phyloP scores from a whole-genome alignment of 805 yeast genomes.

The Teunomyces cretensis region DNA sequence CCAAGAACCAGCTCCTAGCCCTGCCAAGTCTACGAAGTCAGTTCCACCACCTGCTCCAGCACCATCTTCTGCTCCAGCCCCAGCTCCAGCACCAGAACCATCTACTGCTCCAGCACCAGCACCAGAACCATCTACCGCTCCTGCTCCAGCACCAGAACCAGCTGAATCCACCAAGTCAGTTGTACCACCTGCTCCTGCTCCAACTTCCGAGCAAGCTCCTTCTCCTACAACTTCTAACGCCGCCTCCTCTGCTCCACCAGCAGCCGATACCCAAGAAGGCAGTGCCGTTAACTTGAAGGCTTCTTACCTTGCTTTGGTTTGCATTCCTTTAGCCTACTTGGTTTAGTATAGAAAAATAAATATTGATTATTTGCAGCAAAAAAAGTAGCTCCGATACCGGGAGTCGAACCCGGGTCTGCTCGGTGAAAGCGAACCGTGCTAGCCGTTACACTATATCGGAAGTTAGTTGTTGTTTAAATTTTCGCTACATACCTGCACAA shows the following conservation, averaged over 20 bases:
- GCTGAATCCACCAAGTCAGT: constrained; percentile 5
- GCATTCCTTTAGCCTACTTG: constrained; percentile 37
- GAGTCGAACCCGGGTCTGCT: constrained; percentile 85
- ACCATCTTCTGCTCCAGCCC: constrained; percentile 7
- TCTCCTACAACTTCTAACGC: too few species aligned
- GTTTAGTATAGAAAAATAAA: constrained; percentile 20
- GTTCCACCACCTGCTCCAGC: constrained; percentile 8
- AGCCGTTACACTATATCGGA: constrained; percentile 23
- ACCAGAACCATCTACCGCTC: constrained; percentile 1
- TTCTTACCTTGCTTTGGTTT: constrained; percentile 28
- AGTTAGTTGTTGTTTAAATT: not conserved
- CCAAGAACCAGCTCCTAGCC: constrained; percentile 6
- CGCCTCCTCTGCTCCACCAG: constrained; percentile 4
- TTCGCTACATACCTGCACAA: not conserved
- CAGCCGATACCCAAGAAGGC: constrained; percentile 4
- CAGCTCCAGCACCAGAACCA: constrained; percentile 7
- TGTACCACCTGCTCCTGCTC: constrained; percentile 8
- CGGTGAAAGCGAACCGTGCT: constrained; percentile 85
- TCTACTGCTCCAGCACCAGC: constrained; percentile 9
- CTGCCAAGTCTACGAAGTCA: not conserved
- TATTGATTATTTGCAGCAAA: not conserved
- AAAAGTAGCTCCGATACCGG: constrained; percentile 65
- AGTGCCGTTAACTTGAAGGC: constrained; percentile 20
- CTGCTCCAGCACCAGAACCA: constrained; percentile 3
- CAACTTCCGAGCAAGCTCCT: not conserved